A percentile compares a stretch with the other conserved stretches of the same genome.
These are phyloP conservation scores for Triadica sebifera DNA, from an alignment of 345 rosid species.

Conservation along the genomic window DNA sequence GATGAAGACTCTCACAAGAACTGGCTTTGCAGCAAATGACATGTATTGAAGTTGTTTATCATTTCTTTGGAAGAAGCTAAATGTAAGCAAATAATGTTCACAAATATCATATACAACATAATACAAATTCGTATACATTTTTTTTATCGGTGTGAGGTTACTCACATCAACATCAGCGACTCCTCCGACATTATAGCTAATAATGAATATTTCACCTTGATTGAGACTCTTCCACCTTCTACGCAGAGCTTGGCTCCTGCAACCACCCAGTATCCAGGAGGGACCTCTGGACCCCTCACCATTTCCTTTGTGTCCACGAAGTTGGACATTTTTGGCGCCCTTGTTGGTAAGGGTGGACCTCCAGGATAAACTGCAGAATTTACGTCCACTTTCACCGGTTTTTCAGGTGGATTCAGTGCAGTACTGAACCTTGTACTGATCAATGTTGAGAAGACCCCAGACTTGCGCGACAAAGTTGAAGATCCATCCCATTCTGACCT, in stretches of 20 bases:
- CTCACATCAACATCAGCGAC: constrained; percentile 52
- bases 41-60: not conserved
- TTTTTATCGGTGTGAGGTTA: not conserved
- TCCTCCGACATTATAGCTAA: constrained; percentile 78
- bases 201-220: constrained; percentile 78
- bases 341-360: constrained; percentile 60
- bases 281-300: constrained; percentile 83
- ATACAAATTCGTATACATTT: constrained; percentile 9
- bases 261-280: constrained; percentile 95
- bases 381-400: constrained; percentile 56
- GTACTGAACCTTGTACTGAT: constrained; percentile 65
- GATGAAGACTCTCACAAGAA: not conserved
- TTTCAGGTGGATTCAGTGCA: constrained; percentile 41
- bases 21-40: not conserved
- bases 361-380: constrained; percentile 88
- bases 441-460: constrained; percentile 73
- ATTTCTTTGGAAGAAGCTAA: constrained; percentile 1
- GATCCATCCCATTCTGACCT: constrained; percentile 84
- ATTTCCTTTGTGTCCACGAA: constrained; percentile 89
- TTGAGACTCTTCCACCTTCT: constrained; percentile 71
- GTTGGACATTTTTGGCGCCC: constrained; percentile 60
- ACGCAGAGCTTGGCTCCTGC: constrained; percentile 87
- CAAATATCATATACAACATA: constrained; percentile 23
- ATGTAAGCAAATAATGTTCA: constrained; percentile 14
- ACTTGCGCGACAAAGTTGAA: constrained; percentile 58